Evolutionary conservation across 2,329 filamentous ascomycete genomes (phyloP), one percentile per base, ranked within the genome.

Genomic region (Alternaria triticina): DNA sequence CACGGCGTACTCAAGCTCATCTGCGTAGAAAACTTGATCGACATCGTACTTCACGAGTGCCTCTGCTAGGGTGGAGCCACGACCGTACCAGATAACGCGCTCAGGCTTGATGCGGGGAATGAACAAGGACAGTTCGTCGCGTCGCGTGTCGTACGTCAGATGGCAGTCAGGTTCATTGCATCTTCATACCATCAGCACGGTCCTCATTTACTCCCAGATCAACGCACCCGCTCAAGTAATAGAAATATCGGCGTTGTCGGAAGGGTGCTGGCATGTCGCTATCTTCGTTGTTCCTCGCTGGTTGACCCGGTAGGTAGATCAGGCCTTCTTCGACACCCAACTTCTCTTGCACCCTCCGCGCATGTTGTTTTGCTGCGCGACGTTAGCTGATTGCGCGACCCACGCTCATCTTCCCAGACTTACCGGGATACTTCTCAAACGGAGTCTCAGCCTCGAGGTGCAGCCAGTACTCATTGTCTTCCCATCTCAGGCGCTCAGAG

Each of bases 91-190:
- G 52, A 92, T 86, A 11, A 87, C 83, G 69, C 86, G 83, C 15
- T 83, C 83, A 13, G 86, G 87, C 68, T 91, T 87, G 67, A 89
- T 87, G 70, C 88, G 87, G 3, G 91, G 91, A 51, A 95, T 88
- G 86, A 91, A 96, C 27, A 95, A 86, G 6, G 86, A 88, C 60
- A 96, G 85, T 22, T 82, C 81, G 75, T 94, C 90, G 11, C 81
- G 81, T 30, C 79, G 77, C 64, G 89, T 84, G 72, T 88, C 83
- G 74, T 89, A 90, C 3, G 84, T 86, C 44, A 89, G 70, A 60
- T 83, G 80, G 69, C 86, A 88, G 67, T 87, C 84, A 2, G 86
- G 77, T 62, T 86, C 83, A 57, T 87, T 81, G 22, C 59, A 77
- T 45, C 77, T 80, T 73, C 43, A 30, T 27, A 28, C 28, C 20